A percentile compares a stretch with the other conserved stretches of the same genome.
Evolutionary conservation across 768 basidiomycete genomes (phyloP).

Genomic region (Suillus decipiens): DNA sequence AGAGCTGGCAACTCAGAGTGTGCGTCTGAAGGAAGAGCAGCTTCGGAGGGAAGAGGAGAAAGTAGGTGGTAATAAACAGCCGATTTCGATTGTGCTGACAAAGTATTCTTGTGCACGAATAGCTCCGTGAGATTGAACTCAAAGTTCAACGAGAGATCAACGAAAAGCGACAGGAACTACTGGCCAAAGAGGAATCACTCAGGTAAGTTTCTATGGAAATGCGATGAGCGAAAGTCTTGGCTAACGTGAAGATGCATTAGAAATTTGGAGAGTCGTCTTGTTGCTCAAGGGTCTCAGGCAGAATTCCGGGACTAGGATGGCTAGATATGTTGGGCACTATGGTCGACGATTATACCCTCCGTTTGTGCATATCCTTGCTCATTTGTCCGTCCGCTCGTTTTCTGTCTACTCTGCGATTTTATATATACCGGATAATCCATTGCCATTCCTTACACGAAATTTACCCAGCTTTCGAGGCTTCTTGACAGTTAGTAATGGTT

Average conservation of each 20-base stretch:
- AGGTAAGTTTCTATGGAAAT: conserved; percentile 43
- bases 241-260: conserved; percentile 36
- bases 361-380: conserved; percentile 35
- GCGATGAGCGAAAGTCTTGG: conserved; percentile 11
- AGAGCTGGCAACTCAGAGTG: conserved; percentile 94
- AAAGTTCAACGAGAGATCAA: conserved; percentile 98
- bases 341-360: conserved; percentile 37
- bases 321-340: conserved; percentile 25
- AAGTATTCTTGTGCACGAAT: conserved; percentile 19
- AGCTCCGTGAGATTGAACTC: conserved; percentile 97
- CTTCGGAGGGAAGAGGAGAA: conserved; percentile 97
- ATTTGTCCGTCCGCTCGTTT: conserved; percentile 38
- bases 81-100: conserved; percentile 5
- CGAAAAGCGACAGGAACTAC: conserved; percentile 93
- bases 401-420: conserved; percentile 36
- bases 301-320: conserved; percentile 68
- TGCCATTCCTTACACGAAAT: conserved; percentile 35
- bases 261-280: conserved; percentile 88
- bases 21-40: conserved; percentile 98
- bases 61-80: conserved; percentile 38
- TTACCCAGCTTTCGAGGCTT: conserved; percentile 32
- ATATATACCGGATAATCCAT: conserved; percentile 37
- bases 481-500: conserved; percentile 23
- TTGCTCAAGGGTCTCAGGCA: conserved; percentile 81
- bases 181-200: conserved; percentile 95